Evolutionary conservation across 192 early-diverging fungal genomes (phyloP).

Genomic region (Coemansia sp.): DNA sequence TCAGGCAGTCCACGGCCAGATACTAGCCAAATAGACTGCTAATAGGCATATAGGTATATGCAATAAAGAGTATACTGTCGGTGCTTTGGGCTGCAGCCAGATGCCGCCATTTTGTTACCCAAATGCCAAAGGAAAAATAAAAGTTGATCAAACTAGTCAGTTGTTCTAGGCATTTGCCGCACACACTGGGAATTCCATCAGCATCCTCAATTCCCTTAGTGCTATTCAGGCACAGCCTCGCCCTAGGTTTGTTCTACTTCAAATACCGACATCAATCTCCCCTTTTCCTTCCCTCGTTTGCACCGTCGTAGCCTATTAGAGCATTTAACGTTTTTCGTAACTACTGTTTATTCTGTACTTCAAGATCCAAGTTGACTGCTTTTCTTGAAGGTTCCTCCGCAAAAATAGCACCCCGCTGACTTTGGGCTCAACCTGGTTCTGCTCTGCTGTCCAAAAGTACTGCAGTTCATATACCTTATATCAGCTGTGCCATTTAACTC

Average conservation of each 20-base stretch:
- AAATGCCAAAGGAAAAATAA: neutral
- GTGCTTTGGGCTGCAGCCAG: neutral
- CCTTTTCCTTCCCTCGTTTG: neutral
- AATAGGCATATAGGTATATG: too few relatives aligned
- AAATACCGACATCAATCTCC: neutral
- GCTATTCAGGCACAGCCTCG: constrained; percentile 7
- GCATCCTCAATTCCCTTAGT: neutral
- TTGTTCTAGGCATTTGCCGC: neutral
- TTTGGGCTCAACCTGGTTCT: neutral
- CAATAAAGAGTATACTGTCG: too few relatives aligned
- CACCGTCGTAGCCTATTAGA: neutral
- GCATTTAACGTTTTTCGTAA: constrained; percentile 1
- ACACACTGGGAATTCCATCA: neutral
- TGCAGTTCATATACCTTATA: neutral
- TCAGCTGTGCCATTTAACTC: neutral
- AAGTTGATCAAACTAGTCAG: neutral
- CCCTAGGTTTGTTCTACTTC: neutral
- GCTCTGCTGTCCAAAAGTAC: neutral
- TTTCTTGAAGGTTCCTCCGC: neutral
- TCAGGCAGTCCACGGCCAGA: too few relatives aligned
- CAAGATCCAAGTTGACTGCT: neutral
- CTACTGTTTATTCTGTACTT: constrained; percentile 3
- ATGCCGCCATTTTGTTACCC: neutral
- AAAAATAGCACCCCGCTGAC: neutral
- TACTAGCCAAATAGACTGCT: too few relatives aligned